These are phyloP conservation scores for Cyclocybe aegerita DNA, from an alignment of 768 basidiomycete genomes.

Conservation along the genomic window DNA sequence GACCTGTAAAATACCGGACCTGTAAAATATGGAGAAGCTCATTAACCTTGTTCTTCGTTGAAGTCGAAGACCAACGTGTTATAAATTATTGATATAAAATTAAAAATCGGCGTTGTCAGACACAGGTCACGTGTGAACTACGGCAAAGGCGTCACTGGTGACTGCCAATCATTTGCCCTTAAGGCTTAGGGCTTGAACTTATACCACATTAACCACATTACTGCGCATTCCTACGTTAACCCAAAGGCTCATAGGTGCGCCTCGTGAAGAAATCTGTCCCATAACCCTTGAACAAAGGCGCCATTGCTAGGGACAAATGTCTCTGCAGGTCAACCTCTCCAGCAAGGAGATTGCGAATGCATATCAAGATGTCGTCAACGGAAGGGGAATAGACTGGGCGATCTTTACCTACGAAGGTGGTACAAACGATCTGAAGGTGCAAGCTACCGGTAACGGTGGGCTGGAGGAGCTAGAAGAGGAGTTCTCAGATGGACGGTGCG, in stretches of 20 bases:
- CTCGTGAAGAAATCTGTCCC: background rate
- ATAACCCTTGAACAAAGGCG: too few relatives aligned
- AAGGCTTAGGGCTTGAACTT: too few relatives aligned
- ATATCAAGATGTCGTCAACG: constrained; percentile 73
- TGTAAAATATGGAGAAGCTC: background rate
- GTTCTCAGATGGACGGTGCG: constrained; percentile 90
- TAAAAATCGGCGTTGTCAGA: too few relatives aligned
- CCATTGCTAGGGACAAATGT: constrained; percentile 45
- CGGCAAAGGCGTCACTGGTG: too few relatives aligned
- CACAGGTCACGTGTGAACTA: too few relatives aligned
- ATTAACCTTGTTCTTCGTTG: background rate
- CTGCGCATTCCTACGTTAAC: too few relatives aligned
- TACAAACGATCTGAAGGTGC: constrained; percentile 85
- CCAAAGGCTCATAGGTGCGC: background rate
- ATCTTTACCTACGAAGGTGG: constrained; percentile 81
- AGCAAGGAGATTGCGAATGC: constrained; percentile 69
- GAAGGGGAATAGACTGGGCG: constrained; percentile 70
- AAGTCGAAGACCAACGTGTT: background rate
- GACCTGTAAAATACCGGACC: background rate
- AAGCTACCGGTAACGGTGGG: constrained; percentile 82
- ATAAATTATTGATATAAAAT: too few relatives aligned
- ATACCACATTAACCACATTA: too few relatives aligned
- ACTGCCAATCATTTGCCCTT: too few relatives aligned
- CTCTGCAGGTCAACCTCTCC: constrained; percentile 77
- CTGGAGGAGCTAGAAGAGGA: constrained; percentile 91